These are phyloP conservation scores for Bimuria novae-zelandiae DNA, from an alignment of 2,329 filamentous ascomycete genomes.

Conservation along the genomic window DNA sequence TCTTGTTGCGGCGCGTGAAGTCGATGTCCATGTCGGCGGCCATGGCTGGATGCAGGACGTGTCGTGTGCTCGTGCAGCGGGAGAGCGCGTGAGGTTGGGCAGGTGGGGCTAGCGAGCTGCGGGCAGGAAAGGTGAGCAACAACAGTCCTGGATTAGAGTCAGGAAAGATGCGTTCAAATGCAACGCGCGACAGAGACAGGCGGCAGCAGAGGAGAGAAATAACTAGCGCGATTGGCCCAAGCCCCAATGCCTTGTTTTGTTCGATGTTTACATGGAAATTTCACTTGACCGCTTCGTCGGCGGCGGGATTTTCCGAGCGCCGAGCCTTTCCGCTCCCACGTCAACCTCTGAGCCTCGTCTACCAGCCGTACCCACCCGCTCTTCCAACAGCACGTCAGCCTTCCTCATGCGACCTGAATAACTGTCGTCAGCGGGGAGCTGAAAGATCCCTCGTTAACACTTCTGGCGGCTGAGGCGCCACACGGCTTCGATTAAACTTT, in stretches of 20 bases:
- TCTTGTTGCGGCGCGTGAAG: constrained; percentile 81
- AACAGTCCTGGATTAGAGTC: not conserved
- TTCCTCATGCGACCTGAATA: no score
- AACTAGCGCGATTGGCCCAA: constrained; percentile 1
- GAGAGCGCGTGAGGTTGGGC: not conserved
- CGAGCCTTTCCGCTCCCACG: not conserved
- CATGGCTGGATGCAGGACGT: constrained; percentile 27
- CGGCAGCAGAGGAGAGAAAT: constrained; percentile 1
- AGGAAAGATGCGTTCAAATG: not conserved
- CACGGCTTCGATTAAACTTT: no score
- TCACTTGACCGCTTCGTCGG: constrained; percentile 2
- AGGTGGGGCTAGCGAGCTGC: constrained; percentile 5
- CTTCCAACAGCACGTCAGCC: no score
- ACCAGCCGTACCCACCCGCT: no score
- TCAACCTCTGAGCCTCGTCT: no score
- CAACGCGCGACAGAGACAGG: not conserved
- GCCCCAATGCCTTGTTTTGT: constrained; percentile 5
- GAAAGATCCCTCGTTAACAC: no score
- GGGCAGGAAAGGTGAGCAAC: not conserved
- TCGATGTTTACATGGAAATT: constrained; percentile 4
- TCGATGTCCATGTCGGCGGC: constrained; percentile 68
- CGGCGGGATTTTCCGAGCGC: constrained; percentile 2
- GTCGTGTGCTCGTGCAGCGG: constrained; percentile 33
- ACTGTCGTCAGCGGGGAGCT: no score
- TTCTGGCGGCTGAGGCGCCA: no score